Evolutionary conservation across 129 eudicot genomes (phyloP), one percentile per base, ranked within the genome.

Genomic region (Smallanthus sonchifolius): DNA sequence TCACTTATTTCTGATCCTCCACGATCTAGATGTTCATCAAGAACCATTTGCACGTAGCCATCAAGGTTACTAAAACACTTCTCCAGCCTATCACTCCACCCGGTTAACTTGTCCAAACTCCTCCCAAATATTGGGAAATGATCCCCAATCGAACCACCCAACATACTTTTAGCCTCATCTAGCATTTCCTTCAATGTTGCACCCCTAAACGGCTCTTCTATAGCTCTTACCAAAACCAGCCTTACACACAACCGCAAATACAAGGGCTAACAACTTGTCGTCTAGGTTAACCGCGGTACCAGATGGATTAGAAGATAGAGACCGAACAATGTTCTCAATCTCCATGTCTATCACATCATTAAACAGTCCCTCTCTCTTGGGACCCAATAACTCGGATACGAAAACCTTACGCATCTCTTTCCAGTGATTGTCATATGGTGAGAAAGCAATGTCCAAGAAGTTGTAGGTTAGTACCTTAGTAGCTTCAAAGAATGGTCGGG

Each of bases 371-470:
- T 67, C 77, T 60, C 77, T 70, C 7, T 63, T 38, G 10, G 20
- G 35, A 9, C 76, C 72, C 7, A 79, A 52, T 14, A 83, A 68
- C 36, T 79, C 74, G 4, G 67, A 8, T 9, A 76, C 70, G 11
- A 67, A 49, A 35, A 83, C 28, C 61, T 83, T 79, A 2, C 86
- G 75, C 36, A 79, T 65, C 57, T 83, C 78, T 38, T 56, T 54
- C 78, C 79, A 82, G 65, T 75, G 80, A 14, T 79, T 76, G 14
- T 70, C 60, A 67, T 79, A 82, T 17, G 84, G 86, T 0, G 77
- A 52, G 40, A 85, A 85, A 2, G 71, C 83, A 61, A 61, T 32
- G 42, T 66, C 71, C 51, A 39, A 38, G 42, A 7, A 38, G 35
- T 66, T 15, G 52, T 66, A 66, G 2, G 71, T 37, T 66, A 66